Conservation (phyloP, 2,329 filamentous ascomycete species). For the Leptoxyphium fumago region DNA sequence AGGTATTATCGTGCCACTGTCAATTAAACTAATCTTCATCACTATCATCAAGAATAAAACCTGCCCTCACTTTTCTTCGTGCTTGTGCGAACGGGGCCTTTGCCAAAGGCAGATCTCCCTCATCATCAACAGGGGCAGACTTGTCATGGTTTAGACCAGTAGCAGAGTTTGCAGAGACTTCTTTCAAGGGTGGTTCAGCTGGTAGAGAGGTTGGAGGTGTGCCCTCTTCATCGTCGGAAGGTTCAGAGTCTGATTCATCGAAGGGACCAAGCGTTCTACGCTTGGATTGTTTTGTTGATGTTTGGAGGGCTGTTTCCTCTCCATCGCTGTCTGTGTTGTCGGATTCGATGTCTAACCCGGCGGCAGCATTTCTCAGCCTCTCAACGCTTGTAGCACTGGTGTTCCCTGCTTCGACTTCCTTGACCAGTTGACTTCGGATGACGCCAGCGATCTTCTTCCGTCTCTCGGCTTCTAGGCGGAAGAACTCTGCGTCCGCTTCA, state of each 20-base stretch:
- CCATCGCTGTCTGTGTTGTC: constrained; percentile 1
- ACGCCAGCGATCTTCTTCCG: constrained; percentile 40
- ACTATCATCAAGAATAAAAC: constrained; percentile 29
- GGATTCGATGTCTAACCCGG: constrained; percentile 9
- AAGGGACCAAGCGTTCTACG: not conserved
- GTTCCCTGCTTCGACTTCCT: constrained; percentile 18
- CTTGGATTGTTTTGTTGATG: constrained; percentile 1
- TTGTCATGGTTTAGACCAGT: constrained; percentile 5
- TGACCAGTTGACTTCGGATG: constrained; percentile 34
- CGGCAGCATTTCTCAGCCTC: constrained; percentile 7
- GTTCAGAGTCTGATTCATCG: not conserved
- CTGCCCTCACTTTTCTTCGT: constrained; percentile 25
- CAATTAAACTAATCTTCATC: constrained; percentile 5
- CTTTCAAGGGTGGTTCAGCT: not conserved
- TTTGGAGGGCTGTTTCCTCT: constrained; percentile 2
- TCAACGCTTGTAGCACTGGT: constrained; percentile 2
- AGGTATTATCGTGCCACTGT: too few species aligned
- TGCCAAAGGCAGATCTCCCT: constrained; percentile 22
- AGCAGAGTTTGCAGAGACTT: not conserved
- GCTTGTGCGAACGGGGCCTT: constrained; percentile 13
- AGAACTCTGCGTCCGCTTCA: constrained; percentile 61
- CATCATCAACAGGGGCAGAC: constrained; percentile 25
- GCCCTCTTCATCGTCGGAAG: constrained; percentile 3
- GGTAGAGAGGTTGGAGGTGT: constrained; percentile 9
- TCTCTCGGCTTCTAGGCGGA: constrained; percentile 55